phyloP scores from a whole-genome alignment of 345 rosid species.

The Citropsis articulata region DNA sequence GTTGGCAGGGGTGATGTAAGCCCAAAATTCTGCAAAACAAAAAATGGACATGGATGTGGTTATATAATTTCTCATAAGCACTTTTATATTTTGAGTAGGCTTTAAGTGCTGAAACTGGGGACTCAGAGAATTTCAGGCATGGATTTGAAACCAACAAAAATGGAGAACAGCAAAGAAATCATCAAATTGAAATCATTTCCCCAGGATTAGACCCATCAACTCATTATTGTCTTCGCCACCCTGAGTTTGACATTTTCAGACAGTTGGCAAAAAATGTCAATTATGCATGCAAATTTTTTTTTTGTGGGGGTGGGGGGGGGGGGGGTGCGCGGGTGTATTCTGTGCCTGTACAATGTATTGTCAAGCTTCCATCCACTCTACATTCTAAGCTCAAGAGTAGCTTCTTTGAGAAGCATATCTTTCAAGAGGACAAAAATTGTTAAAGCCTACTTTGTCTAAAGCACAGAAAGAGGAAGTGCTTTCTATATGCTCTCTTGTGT shows the following conservation, averaged over 20 bases:
- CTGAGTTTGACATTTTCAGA: background rate
- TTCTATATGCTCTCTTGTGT: background rate
- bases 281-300: no score
- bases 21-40: conserved; percentile 78
- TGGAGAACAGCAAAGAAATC: background rate
- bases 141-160: background rate
- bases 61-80: background rate
- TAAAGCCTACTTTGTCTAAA: background rate
- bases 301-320: no score
- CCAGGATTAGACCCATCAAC: background rate
- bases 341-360: background rate
- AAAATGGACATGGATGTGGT: conserved; percentile 2
- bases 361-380: background rate
- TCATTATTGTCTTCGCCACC: background rate
- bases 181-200: background rate
- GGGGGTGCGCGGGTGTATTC: no score
- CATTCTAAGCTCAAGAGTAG: background rate
- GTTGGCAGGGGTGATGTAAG: conserved; percentile 72
- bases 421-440: background rate
- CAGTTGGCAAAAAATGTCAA: background rate
- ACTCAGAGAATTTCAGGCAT: background rate
- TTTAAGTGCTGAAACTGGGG: background rate
- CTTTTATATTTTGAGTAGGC: background rate
- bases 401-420: background rate
- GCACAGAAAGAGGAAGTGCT: background rate